A percentile compares a stretch with the other conserved stretches of the same genome.
Evolutionary conservation across 2,329 filamentous ascomycete species (phyloP).

Genomic region (Aspergillus tanneri): DNA sequence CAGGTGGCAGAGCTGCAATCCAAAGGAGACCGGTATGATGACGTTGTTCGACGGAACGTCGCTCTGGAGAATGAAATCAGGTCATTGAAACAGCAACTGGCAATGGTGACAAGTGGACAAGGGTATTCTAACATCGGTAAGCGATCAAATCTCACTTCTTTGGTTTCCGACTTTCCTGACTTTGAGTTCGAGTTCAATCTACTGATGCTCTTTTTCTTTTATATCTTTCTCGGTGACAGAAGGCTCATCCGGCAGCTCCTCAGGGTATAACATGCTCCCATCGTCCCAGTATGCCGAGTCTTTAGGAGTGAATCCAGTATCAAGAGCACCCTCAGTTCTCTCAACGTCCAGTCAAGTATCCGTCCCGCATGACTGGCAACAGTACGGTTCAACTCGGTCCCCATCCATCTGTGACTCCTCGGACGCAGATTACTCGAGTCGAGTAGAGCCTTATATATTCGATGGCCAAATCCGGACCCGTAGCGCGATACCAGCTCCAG

Average conservation of each 20-base stretch:
- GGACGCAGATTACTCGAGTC: constrained; percentile 27
- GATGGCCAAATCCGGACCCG: constrained; percentile 20
- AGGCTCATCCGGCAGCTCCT: constrained; percentile 20
- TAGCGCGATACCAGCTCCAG: constrained; percentile 15
- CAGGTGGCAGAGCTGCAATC: constrained; percentile 54
- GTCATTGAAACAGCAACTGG: constrained; percentile 52
- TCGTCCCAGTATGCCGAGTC: constrained; percentile 25
- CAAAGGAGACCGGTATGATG: constrained; percentile 52
- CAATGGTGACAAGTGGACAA: constrained; percentile 25
- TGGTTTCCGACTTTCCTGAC: not conserved
- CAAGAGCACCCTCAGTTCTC: constrained; percentile 24
- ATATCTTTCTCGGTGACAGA: constrained; percentile 1
- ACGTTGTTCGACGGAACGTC: constrained; percentile 54
- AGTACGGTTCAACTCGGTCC: constrained; percentile 28
- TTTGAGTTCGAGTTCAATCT: constrained; percentile 1
- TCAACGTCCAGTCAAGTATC: constrained; percentile 29
- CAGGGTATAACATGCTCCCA: constrained; percentile 24
- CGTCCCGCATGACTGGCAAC: constrained; percentile 29
- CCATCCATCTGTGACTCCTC: constrained; percentile 29
- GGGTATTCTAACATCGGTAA: constrained; percentile 22
- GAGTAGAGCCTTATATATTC: constrained; percentile 25
- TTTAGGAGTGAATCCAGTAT: constrained; percentile 18
- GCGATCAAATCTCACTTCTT: not conserved
- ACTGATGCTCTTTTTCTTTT: constrained; percentile 15
- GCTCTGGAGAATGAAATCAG: constrained; percentile 56